Base-by-base conservation (phyloP, 2,329 filamentous ascomycete genomes). In the Pseudohalonectria lignicola region DNA sequence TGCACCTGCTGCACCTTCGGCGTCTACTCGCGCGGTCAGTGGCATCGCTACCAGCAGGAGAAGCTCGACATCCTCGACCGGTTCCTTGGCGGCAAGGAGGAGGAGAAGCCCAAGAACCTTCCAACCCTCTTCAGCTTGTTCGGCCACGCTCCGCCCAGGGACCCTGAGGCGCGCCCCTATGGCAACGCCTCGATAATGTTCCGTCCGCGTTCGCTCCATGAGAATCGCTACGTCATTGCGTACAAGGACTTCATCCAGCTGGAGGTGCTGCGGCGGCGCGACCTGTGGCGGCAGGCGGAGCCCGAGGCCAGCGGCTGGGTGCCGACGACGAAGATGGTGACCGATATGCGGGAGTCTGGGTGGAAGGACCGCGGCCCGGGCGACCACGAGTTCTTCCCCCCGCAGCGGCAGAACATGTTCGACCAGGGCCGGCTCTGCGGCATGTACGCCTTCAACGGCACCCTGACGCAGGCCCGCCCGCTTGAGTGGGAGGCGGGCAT, bases 301-400 rank as follows among this genome's bases (percentile, higher is more conserved):
- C 36, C 19, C 6, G 12, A 10, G 2, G 10, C 11, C 12, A 2
- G 12, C 3, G 7, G 2, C 2, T 23, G 31, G 18, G 10, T 15
- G 2, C 17, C 35, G 4, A 29, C n/a, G 13, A 11, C 16, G 26
- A 2, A 6, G 21, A 12, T 18, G 10, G 1, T 19, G 18, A 28
- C 12, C 35, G 5, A n/a, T 11, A 31, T 26, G 12, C 11, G 17
- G 11, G 4, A 6, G 11, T 4, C 13, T 3, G 29, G 20, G 4
- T 33, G 21, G 20, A 4, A 3, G 20, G 36, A 38, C 8, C 36
- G 30, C n/a, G 36, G 36, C 9, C 36, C 36, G 0, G 36, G 36
- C 5, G 36, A 38, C 13, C 36, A 38, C 30, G 36, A 38, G 30
- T 32, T 38, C 20, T 38, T 33, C 16, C 36, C 36, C 2, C 11